A percentile compares a stretch with the other conserved stretches of the same genome.
Evolutionary conservation across 2,329 filamentous ascomycete genomes (phyloP).

Genomic region (Trichoderma sp.): DNA sequence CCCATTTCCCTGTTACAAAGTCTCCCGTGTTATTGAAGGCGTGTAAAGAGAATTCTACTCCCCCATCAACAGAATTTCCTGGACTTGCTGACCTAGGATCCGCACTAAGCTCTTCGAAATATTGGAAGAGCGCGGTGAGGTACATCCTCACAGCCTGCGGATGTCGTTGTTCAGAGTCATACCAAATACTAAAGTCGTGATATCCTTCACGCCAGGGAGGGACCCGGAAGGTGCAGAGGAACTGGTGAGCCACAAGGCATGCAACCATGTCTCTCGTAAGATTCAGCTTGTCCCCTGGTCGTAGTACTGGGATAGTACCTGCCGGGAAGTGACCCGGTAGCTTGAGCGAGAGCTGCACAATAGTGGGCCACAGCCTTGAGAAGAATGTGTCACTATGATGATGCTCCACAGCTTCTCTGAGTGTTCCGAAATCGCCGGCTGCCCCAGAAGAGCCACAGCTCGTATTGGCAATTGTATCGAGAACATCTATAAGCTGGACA

Average conservation of each 20-base stretch:
- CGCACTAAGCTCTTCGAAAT: slow-evolving; percentile 29
- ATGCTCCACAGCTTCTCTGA: slow-evolving; percentile 23
- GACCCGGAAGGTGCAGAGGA: slow-evolving; percentile 31
- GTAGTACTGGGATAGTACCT: slow-evolving; percentile 26
- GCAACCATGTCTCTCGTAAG: slow-evolving; percentile 32
- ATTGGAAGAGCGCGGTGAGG: slow-evolving; percentile 33
- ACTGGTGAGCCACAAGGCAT: slow-evolving; percentile 37
- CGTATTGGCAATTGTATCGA: slow-evolving; percentile 34
- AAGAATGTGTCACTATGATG: slow-evolving; percentile 17
- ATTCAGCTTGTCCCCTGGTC: slow-evolving; percentile 18
- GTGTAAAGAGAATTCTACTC: slow-evolving; percentile 30
- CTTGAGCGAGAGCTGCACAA: slow-evolving; percentile 28
- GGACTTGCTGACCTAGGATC: slow-evolving; percentile 9
- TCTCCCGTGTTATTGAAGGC: neutral
- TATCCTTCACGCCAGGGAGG: slow-evolving; percentile 30
- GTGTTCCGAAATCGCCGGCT: slow-evolving; percentile 28
- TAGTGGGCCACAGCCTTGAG: slow-evolving; percentile 28
- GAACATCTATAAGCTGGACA: slow-evolving; percentile 29
- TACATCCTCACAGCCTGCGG: slow-evolving; percentile 34
- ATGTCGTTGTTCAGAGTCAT: slow-evolving; percentile 35
- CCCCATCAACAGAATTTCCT: neutral
- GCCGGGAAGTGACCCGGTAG: slow-evolving; percentile 28
- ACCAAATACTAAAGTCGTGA: slow-evolving; percentile 40
- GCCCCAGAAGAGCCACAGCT: slow-evolving; percentile 23
- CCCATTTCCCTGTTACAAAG: neutral